phyloP scores from a whole-genome alignment of 495 filamentous ascomycete species.

The Daldinia loculata region DNA sequence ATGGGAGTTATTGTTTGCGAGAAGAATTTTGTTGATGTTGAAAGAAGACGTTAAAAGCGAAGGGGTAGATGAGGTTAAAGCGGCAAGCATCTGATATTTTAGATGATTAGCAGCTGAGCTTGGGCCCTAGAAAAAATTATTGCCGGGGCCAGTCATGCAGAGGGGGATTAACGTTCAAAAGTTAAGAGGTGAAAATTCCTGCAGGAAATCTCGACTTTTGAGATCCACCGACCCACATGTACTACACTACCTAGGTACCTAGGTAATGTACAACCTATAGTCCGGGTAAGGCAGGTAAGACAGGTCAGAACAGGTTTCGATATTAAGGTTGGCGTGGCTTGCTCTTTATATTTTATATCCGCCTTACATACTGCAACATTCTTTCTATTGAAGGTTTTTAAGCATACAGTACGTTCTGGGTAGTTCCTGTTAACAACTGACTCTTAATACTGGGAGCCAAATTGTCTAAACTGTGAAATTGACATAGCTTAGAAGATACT shows the following conservation, averaged over 20 bases:
- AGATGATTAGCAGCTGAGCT: conserved; percentile 17
- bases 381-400: not conserved
- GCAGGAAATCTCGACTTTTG: conserved; percentile 35
- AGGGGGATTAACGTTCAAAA: conserved; percentile 26
- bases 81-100: conserved; percentile 29
- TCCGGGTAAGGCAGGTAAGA: not conserved
- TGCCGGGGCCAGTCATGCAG: conserved; percentile 29
- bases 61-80: not conserved
- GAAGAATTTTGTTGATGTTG: conserved; percentile 6
- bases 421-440: too few species aligned
- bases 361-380: not conserved
- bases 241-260: too few species aligned
- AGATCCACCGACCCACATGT: conserved; percentile 22
- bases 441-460: too few species aligned
- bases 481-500: too few species aligned
- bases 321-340: not conserved
- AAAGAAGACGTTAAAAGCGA: conserved; percentile 6
- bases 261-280: not conserved
- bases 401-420: too few species aligned
- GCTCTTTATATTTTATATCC: not conserved
- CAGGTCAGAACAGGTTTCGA: not conserved
- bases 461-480: too few species aligned
- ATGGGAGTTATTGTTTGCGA: not conserved
- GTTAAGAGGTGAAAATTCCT: conserved; percentile 33
- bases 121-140: conserved; percentile 34